Percentiles rank a stretch among this genome's conserved stretches.
phyloP scores from a whole-genome alignment of 768 basidiomycete species.

The Kwoniella shandongensis region DNA sequence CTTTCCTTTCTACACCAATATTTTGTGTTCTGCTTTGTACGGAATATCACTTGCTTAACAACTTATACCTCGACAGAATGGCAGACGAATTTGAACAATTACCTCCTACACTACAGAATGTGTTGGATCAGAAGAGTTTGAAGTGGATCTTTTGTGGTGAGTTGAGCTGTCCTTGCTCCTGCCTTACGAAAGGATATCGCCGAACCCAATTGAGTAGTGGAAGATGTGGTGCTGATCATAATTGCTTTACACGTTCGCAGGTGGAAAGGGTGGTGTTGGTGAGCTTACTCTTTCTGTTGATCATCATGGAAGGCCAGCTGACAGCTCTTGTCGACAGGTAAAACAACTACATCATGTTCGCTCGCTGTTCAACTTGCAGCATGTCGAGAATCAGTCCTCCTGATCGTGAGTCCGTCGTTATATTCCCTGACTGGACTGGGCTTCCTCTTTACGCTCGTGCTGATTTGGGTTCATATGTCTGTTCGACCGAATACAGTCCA shows the following conservation, averaged over 20 bases:
- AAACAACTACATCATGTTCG: slow-evolving; percentile 97
- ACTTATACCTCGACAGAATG: too few relatives aligned
- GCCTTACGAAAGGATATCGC: not conserved
- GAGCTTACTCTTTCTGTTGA: slow-evolving; percentile 49
- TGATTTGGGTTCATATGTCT: not conserved
- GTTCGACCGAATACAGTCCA: slow-evolving; percentile 67
- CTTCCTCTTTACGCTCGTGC: not conserved
- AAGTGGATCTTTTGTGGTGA: slow-evolving; percentile 99
- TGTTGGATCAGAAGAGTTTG: slow-evolving; percentile 82
- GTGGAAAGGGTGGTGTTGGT: slow-evolving; percentile 99
- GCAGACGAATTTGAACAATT: slow-evolving; percentile 61
- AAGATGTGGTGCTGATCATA: not conserved
- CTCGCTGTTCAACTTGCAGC: slow-evolving; percentile 93
- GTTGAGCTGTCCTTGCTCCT: slow-evolving; percentile 48
- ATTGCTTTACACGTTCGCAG: slow-evolving; percentile 55
- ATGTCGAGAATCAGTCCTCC: slow-evolving; percentile 87
- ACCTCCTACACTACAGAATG: slow-evolving; percentile 84
- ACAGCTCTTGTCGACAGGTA: slow-evolving; percentile 60
- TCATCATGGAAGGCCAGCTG: not conserved
- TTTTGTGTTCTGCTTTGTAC: too few relatives aligned
- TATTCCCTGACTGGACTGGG: not conserved
- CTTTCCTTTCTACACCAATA: too few relatives aligned
- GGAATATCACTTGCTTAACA: too few relatives aligned
- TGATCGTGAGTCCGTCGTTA: slow-evolving; percentile 68
- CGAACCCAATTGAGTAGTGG: not conserved